Base-by-base conservation (phyloP, 345 rosid species). In the Brassica juncea region DNA sequence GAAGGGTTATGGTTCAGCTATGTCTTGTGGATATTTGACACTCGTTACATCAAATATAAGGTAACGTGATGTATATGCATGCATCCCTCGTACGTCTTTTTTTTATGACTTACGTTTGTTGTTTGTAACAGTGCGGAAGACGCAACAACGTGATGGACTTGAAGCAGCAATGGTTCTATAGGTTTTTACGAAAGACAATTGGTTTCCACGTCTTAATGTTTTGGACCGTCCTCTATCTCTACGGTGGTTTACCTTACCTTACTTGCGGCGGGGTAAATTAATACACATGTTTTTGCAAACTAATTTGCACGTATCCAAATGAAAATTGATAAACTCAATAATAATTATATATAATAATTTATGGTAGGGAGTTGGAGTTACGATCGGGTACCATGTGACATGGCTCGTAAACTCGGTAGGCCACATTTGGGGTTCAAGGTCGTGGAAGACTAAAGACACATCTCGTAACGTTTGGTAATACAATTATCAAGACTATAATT, bases 1-100 rank as follows among this genome's bases (percentile, higher is more conserved):
- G 92, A 87, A 85, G 98, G 98, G 39, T 89, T 94, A 67, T 89
- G 89, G 94, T 89, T 88, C 64, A 90, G 97, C 77, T 97, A 94
- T 75, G 69, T 90, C 68, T 82, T 70, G 70, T 92, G 98, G 97
- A 79, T 91, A 32, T 92, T 92, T 67, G 97, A 94, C 75, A 76
- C 85, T 28, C 63, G 68, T 35, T 77, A 84, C 57, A 12, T 87
- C 21, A 6, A 15, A 66, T 80, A 84, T 80, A 92, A 83, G 92
- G 93, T 94, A 81, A 28, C 32, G 4, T 54, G 21, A 1, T 7
- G 37, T 32, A 5, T 21, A 31, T 2, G 23, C 28, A 23, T 1
- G 10, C 5, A 4, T 39, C 0, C 4, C 14, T 4, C 54, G 4
- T 55, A 28, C 42, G 0, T 10, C 42, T 0, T 10, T 42, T 8